Percentiles rank a stretch among this genome's conserved stretches.
Conservation (phyloP, 148 eudicot species). For the Amaranthus cruentus region DNA sequence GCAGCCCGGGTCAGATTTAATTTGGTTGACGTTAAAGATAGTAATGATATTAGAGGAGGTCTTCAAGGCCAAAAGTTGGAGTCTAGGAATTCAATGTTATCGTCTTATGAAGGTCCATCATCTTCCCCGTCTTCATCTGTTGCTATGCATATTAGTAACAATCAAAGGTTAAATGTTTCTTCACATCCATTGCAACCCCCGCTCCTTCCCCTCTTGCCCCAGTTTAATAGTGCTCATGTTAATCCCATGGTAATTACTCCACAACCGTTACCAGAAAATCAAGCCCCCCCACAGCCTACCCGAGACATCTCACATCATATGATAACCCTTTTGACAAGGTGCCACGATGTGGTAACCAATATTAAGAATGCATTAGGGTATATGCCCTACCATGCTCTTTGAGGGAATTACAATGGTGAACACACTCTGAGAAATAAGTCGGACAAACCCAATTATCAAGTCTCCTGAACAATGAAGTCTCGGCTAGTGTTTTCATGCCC, state of each 20-base stretch:
- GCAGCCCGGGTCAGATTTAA: slow-evolving; percentile 59
- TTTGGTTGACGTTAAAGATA: slow-evolving; percentile 48
- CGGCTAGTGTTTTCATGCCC: neutral
- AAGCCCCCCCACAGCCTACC: slow-evolving; percentile 21
- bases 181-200: slow-evolving; percentile 33
- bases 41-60: slow-evolving; percentile 25
- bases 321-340: slow-evolving; percentile 54
- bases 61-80: slow-evolving; percentile 33
- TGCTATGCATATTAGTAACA: slow-evolving; percentile 54
- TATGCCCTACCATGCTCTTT: slow-evolving; percentile 66
- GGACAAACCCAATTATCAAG: slow-evolving; percentile 6
- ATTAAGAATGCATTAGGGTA: slow-evolving; percentile 52
- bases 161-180: slow-evolving; percentile 39
- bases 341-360: slow-evolving; percentile 58
- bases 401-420: slow-evolving; percentile 5
- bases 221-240: slow-evolving; percentile 26
- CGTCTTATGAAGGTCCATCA: slow-evolving; percentile 38
- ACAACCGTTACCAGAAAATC: slow-evolving; percentile 10
- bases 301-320: slow-evolving; percentile 58
- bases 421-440: slow-evolving; percentile 1
- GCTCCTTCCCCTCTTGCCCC: slow-evolving; percentile 34
- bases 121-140: slow-evolving; percentile 38
- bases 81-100: slow-evolving; percentile 31
- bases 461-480: neutral
- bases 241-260: slow-evolving; percentile 14